Conservation (phyloP, 2,329 filamentous ascomycete species). For the Canariomyces notabilis region DNA sequence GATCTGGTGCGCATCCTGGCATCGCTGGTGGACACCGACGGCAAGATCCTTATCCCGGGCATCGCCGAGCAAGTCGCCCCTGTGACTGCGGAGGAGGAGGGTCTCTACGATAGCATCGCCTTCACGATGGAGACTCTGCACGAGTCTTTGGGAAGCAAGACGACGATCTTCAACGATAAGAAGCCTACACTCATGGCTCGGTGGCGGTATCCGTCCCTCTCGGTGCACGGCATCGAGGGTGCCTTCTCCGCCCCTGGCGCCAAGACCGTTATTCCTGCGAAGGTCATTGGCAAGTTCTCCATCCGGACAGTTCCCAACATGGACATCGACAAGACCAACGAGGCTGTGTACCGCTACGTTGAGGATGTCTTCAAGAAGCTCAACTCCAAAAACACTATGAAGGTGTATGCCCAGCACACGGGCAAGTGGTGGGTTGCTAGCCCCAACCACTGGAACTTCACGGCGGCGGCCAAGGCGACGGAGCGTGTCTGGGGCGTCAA, state of each 20-base stretch:
- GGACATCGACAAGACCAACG: conserved; percentile 86
- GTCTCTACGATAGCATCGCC: conserved; percentile 81
- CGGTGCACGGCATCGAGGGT: conserved; percentile 90
- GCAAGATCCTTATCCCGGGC: conserved; percentile 91
- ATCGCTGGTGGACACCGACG: conserved; percentile 80
- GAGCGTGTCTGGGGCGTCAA: conserved; percentile 90
- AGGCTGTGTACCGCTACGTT: conserved; percentile 76
- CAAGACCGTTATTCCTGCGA: conserved; percentile 97
- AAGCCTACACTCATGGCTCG: conserved; percentile 90
- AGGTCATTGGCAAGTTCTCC: conserved; percentile 97
- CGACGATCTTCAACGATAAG: conserved; percentile 82
- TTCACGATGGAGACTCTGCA: conserved; percentile 97
- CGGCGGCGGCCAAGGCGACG: conserved; percentile 89
- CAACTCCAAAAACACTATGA: conserved; percentile 85
- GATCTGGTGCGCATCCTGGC: conserved; percentile 80
- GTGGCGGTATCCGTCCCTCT: conserved; percentile 92
- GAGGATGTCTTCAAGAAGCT: conserved; percentile 81
- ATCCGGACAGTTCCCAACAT: conserved; percentile 97
- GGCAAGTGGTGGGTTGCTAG: conserved; percentile 99
- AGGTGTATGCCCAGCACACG: conserved; percentile 76
- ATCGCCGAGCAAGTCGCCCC: conserved; percentile 90
- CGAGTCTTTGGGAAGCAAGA: conserved; percentile 84
- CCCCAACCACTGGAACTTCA: conserved; percentile 98
- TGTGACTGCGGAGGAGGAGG: conserved; percentile 77
- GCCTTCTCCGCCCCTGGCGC: conserved; percentile 89